Evolutionary conservation across 768 basidiomycete genomes (phyloP).

Genomic region (Chlorophyllum brunneum): DNA sequence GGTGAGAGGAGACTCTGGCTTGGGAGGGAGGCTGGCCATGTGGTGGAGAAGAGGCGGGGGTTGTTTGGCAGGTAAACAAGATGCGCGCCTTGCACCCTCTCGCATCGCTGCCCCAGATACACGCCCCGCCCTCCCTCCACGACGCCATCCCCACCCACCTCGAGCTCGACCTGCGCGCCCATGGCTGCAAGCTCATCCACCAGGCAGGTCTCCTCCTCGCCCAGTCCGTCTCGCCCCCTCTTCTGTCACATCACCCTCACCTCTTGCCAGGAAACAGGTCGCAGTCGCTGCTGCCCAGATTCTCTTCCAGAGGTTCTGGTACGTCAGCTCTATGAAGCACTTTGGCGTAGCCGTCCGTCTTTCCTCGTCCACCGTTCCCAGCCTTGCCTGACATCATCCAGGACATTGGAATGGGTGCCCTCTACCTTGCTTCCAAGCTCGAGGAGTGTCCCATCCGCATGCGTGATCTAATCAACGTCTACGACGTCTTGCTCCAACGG

Average conservation of each 20-base stretch:
- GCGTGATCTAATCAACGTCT: constrained; percentile 92
- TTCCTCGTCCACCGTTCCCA: constrained; percentile 8
- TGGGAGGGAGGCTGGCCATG: constrained; percentile 33
- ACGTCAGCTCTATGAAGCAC: constrained; percentile 89
- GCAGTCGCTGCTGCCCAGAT: constrained; percentile 97
- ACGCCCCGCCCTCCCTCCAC: constrained; percentile 72
- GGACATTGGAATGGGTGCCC: constrained; percentile 88
- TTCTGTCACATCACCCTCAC: not conserved
- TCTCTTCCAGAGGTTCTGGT: constrained; percentile 96
- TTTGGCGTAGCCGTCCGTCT: constrained; percentile 87
- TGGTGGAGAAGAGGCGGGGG: not conserved
- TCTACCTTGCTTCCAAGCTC: constrained; percentile 85
- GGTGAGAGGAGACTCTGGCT: constrained; percentile 22
- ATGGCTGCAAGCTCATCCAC: constrained; percentile 93
- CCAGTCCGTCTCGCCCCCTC: constrained; percentile 62
- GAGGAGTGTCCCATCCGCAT: constrained; percentile 91
- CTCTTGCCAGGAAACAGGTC: constrained; percentile 75
- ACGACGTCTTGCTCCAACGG: constrained; percentile 83
- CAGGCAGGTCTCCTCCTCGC: constrained; percentile 89
- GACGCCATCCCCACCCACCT: constrained; percentile 80
- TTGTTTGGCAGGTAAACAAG: constrained; percentile 13
- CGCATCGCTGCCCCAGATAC: constrained; percentile 75
- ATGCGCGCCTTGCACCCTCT: constrained; percentile 68
- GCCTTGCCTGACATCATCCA: constrained; percentile 24
- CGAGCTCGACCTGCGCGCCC: constrained; percentile 86